phyloP scores from a whole-genome alignment of 129 eudicot genomes.

The Ambrosia artemisiifolia region DNA sequence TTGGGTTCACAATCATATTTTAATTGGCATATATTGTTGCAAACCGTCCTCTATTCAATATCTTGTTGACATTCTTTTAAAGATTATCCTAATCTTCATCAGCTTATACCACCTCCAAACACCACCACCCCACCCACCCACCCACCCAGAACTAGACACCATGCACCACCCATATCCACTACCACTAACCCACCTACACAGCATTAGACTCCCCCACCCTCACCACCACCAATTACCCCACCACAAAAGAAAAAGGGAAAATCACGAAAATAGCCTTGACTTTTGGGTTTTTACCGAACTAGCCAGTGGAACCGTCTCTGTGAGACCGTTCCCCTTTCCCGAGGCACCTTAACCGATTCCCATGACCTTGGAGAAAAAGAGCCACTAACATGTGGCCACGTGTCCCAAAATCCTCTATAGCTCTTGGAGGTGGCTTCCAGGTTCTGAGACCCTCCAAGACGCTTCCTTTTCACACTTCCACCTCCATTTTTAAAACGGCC shows the following conservation, averaged over 20 bases:
- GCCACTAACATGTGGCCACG: too few relatives aligned
- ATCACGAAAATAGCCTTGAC: too few relatives aligned
- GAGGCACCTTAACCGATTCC: too few relatives aligned
- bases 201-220: not conserved
- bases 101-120: conserved; percentile 1
- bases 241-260: not conserved
- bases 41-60: not conserved
- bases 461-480: too few relatives aligned
- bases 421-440: too few relatives aligned
- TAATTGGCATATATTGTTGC: not conserved
- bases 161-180: not conserved
- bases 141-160: not conserved
- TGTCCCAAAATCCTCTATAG: too few relatives aligned
- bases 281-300: too few relatives aligned
- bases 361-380: too few relatives aligned
- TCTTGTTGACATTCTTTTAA: conserved; percentile 5
- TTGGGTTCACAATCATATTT: not conserved
- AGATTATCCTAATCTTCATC: conserved; percentile 10
- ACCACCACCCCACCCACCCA: not conserved
- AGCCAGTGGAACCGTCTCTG: too few relatives aligned
- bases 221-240: not conserved
- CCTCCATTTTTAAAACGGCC: too few relatives aligned
- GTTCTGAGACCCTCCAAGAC: too few relatives aligned
- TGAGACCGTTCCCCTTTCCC: too few relatives aligned
- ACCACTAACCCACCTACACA: conserved; percentile 5